phyloP scores from a whole-genome alignment of 768 basidiomycete species.

The Agaricus bisporus region DNA sequence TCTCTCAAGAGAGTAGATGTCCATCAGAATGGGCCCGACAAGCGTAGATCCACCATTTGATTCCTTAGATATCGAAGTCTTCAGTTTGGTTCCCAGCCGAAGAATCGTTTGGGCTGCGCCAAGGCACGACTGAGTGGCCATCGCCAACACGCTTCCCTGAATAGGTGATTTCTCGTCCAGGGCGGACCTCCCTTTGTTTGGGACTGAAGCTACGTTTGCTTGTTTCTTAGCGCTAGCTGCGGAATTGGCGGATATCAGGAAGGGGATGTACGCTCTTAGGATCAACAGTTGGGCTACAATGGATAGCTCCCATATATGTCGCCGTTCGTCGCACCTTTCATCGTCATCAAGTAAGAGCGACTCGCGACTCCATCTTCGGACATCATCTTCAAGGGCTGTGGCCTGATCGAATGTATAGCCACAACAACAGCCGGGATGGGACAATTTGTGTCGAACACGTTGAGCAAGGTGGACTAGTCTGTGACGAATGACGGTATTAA shows the following conservation, averaged over 20 bases:
- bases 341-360: constrained; percentile 42
- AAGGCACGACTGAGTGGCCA: constrained; percentile 51
- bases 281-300: constrained; percentile 56
- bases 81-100: constrained; percentile 33
- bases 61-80: constrained; percentile 12
- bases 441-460: constrained; percentile 46
- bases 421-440: constrained; percentile 31
- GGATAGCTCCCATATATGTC: constrained; percentile 35
- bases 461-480: constrained; percentile 64
- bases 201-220: not conserved
- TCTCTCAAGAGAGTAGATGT: constrained; percentile 55
- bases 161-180: constrained; percentile 30
- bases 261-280: constrained; percentile 63
- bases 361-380: constrained; percentile 44
- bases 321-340: constrained; percentile 26
- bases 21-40: constrained; percentile 38
- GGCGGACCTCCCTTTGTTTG: constrained; percentile 11
- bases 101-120: constrained; percentile 65
- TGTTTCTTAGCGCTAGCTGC: not conserved
- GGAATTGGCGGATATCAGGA: constrained; percentile 28
- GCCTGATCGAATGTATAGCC: constrained; percentile 61
- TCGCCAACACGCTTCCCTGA: constrained; percentile 6
- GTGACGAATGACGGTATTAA: not conserved
- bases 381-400: constrained; percentile 46
- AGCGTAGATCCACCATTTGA: constrained; percentile 9